Conservation (phyloP, 495 filamentous ascomycete genomes). For the Tirmania nivea region DNA sequence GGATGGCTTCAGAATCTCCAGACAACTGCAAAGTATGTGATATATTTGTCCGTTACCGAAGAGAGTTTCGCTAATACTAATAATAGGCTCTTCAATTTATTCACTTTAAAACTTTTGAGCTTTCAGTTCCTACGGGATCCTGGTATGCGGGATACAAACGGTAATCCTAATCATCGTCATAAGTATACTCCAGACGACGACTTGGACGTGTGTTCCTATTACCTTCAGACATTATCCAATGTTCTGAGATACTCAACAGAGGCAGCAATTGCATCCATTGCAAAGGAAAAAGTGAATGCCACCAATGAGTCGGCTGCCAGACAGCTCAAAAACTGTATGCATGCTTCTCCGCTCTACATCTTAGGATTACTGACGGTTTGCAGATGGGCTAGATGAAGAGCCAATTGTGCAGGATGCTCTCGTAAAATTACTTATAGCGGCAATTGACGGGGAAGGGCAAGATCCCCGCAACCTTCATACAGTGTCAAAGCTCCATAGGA, state of each 20-base stretch:
- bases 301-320: slow-evolving; percentile 8
- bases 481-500: slow-evolving; percentile 41
- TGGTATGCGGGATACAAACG: slow-evolving; percentile 15
- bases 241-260: slow-evolving; percentile 41
- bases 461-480: slow-evolving; percentile 21
- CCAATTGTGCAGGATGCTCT: slow-evolving; percentile 40
- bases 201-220: slow-evolving; percentile 54
- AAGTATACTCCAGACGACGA: slow-evolving; percentile 33
- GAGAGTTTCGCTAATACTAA: too few species aligned
- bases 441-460: slow-evolving; percentile 28
- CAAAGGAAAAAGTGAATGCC: slow-evolving; percentile 19
- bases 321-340: neutral
- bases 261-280: slow-evolving; percentile 38
- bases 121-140: slow-evolving; percentile 28
- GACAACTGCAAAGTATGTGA: slow-evolving; percentile 37
- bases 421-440: slow-evolving; percentile 34
- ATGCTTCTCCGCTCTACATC: neutral
- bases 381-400: slow-evolving; percentile 23
- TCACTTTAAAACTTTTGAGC: slow-evolving; percentile 32
- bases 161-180: slow-evolving; percentile 11
- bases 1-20: slow-evolving; percentile 63
- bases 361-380: neutral
- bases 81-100: slow-evolving; percentile 32
- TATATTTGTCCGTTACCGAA: too few species aligned
- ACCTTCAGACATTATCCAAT: slow-evolving; percentile 52